phyloP scores from a whole-genome alignment of 805 yeast genomes.

The Wickerhamomyces bovis region DNA sequence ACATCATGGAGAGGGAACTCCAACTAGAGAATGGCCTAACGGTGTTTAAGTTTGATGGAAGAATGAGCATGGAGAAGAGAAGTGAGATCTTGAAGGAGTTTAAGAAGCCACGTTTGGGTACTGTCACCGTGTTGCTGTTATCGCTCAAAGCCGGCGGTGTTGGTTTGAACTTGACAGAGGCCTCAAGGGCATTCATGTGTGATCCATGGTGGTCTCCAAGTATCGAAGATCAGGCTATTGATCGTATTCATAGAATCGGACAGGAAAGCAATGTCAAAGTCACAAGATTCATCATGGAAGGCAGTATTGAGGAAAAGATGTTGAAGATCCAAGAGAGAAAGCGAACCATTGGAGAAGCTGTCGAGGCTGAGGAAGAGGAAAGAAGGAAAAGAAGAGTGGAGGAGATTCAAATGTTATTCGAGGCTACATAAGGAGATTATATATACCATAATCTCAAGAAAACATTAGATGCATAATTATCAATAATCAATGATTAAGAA shows the following conservation, averaged over 20 bases:
- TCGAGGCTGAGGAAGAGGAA: constrained; percentile 71
- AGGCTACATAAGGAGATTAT: constrained; percentile 17
- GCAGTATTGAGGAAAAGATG: constrained; percentile 86
- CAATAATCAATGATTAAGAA: constrained; percentile 3
- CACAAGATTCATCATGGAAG: constrained; percentile 71
- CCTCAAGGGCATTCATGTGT: constrained; percentile 82
- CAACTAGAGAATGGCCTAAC: constrained; percentile 40
- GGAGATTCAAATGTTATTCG: constrained; percentile 64
- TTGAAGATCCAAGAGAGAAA: constrained; percentile 81
- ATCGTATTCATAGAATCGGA: constrained; percentile 87
- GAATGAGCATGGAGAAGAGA: constrained; percentile 61
- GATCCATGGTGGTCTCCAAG: constrained; percentile 99
- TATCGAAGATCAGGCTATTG: constrained; percentile 86
- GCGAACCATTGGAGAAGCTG: constrained; percentile 72
- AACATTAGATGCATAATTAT: constrained; percentile 5
- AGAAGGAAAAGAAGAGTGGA: constrained; percentile 63
- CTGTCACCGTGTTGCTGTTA: constrained; percentile 48
- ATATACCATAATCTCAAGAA: not conserved
- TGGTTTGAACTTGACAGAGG: constrained; percentile 81
- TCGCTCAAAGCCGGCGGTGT: constrained; percentile 94
- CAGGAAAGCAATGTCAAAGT: constrained; percentile 70
- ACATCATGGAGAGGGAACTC: constrained; percentile 62
- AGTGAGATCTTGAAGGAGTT: constrained; percentile 56
- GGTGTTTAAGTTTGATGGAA: constrained; percentile 77
- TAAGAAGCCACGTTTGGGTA: constrained; percentile 25